Evolutionary conservation across 1,139 yeast genomes (phyloP).

Genomic region (Torulaspora globosa): DNA sequence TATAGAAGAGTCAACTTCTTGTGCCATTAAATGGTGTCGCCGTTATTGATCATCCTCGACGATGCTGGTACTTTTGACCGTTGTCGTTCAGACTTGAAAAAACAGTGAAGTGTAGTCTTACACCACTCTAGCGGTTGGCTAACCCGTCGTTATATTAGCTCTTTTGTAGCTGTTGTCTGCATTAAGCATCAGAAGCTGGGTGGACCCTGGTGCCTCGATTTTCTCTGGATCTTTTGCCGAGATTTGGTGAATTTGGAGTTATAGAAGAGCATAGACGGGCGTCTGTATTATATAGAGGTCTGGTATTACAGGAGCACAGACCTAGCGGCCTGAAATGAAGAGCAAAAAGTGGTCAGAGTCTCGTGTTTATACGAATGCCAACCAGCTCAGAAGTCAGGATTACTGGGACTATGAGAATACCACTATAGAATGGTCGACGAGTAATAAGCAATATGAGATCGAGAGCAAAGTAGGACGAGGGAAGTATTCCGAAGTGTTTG

Average conservation of each 20-base stretch:
- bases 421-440: conserved; percentile 51
- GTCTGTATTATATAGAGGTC: conserved; percentile 1
- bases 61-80: not conserved
- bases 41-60: not conserved
- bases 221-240: not conserved
- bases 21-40: not conserved
- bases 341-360: conserved; percentile 54
- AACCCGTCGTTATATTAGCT: not conserved
- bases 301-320: not conserved
- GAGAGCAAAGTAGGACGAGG: conserved; percentile 93
- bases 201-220: not conserved
- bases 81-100: not conserved
- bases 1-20: not conserved
- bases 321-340: conserved; percentile 22
- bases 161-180: not conserved
- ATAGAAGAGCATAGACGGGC: not conserved
- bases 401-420: conserved; percentile 92
- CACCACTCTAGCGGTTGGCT: not conserved
- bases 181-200: not conserved
- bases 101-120: not conserved
- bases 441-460: conserved; percentile 68
- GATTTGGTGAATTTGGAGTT: not conserved
- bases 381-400: conserved; percentile 68
- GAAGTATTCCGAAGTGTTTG: conserved; percentile 94
- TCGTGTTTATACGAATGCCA: conserved; percentile 85